Percentiles rank a stretch among this genome's conserved stretches.
Conservation (phyloP, 2,329 filamentous ascomycete genomes). For the Colletotrichum truncatum region DNA sequence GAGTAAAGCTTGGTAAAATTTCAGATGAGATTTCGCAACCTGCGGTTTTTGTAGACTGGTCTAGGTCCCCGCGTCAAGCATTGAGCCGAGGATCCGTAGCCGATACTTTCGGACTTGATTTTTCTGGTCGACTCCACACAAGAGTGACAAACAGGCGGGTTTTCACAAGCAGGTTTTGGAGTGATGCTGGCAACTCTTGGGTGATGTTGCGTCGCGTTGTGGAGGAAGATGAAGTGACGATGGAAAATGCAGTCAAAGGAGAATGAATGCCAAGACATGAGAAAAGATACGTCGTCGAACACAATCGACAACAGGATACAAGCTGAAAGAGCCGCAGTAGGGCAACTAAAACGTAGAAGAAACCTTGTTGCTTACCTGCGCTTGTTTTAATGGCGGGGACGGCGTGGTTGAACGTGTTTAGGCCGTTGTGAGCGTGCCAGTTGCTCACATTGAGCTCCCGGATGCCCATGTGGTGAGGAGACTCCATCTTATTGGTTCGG, state of each 20-base stretch:
- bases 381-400: slow-evolving; percentile 68
- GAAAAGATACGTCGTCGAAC: neutral
- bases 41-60: slow-evolving; percentile 2
- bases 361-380: slow-evolving; percentile 60
- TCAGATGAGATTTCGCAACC: slow-evolving; percentile 16
- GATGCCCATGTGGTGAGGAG: slow-evolving; percentile 48
- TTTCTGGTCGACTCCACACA: slow-evolving; percentile 26
- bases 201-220: neutral
- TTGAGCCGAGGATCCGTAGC: slow-evolving; percentile 6
- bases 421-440: slow-evolving; percentile 53
- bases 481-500: slow-evolving; percentile 44
- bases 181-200: too few species aligned
- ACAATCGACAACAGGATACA: neutral
- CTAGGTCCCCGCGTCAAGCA: neutral
- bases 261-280: slow-evolving; percentile 1
- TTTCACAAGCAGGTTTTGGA: too few species aligned
- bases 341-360: slow-evolving; percentile 29
- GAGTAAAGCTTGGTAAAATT: slow-evolving; percentile 8
- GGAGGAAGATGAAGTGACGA: neutral
- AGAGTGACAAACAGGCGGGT: slow-evolving; percentile 26
- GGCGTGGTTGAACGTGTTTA: slow-evolving; percentile 62
- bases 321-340: neutral
- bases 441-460: slow-evolving; percentile 61
- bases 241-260: neutral
- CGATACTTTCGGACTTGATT: neutral